Conservation (phyloP, 2,329 filamentous ascomycete genomes). For the Cladosporium sp. region DNA sequence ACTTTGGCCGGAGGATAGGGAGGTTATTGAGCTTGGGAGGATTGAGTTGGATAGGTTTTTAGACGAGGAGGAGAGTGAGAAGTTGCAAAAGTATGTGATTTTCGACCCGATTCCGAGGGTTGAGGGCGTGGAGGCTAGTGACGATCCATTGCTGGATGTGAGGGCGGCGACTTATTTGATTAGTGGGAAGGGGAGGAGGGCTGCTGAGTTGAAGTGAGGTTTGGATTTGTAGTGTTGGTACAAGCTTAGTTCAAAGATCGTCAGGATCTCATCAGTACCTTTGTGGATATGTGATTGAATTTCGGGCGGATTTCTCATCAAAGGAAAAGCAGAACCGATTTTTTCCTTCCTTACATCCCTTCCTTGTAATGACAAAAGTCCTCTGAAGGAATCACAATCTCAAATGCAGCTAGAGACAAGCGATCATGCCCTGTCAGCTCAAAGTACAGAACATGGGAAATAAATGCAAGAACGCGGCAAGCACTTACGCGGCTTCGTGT, state of each 20-base stretch:
- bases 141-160: slow-evolving; percentile 54
- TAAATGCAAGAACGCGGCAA: background rate
- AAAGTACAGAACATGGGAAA: background rate
- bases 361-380: slow-evolving; percentile 6
- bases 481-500: slow-evolving; percentile 36
- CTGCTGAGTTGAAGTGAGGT: slow-evolving; percentile 27
- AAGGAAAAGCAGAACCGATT: too few relatives aligned
- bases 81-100: slow-evolving; percentile 48
- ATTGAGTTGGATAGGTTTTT: slow-evolving; percentile 42
- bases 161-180: slow-evolving; percentile 54
- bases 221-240: background rate
- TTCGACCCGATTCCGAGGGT: slow-evolving; percentile 57
- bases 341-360: slow-evolving; percentile 5
- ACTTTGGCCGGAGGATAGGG: slow-evolving; percentile 51
- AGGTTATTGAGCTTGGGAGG: slow-evolving; percentile 49
- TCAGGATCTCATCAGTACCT: too few relatives aligned
- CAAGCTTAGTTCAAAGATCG: too few relatives aligned
- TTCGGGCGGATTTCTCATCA: too few relatives aligned
- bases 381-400: slow-evolving; percentile 3
- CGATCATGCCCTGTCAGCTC: background rate
- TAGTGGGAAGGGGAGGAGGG: slow-evolving; percentile 51
- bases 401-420: background rate
- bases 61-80: slow-evolving; percentile 14
- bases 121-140: slow-evolving; percentile 49
- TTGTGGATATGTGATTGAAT: too few relatives aligned